These are phyloP conservation scores for Capsella bursapastoris DNA, from an alignment of 345 rosid species.

Conservation along the genomic window DNA sequence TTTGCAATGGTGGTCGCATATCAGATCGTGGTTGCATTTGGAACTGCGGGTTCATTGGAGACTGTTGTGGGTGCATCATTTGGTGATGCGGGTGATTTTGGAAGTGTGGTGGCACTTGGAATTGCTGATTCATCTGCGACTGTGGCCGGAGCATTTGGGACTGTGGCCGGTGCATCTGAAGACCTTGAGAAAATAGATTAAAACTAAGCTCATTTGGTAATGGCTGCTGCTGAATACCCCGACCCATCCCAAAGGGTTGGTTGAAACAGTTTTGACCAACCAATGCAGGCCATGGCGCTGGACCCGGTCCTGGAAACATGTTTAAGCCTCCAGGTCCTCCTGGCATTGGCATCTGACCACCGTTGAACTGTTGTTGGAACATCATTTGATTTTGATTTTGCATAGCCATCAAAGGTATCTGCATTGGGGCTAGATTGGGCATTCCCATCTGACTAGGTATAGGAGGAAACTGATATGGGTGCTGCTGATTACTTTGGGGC, in stretches of 20 bases:
- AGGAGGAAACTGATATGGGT: constrained; percentile 43
- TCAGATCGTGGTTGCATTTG: constrained; percentile 40
- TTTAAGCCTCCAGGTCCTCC: constrained; percentile 55
- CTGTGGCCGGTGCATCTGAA: constrained; percentile 34
- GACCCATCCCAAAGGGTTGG: constrained; percentile 52
- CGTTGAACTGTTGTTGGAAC: constrained; percentile 61
- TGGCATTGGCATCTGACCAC: constrained; percentile 52
- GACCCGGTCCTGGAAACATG: constrained; percentile 48
- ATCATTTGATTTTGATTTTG: constrained; percentile 50
- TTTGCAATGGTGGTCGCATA: constrained; percentile 39
- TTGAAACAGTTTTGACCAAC: constrained; percentile 58
- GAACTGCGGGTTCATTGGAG: constrained; percentile 32
- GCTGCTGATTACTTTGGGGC: constrained; percentile 55
- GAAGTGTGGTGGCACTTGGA: constrained; percentile 30
- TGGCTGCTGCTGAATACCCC: constrained; percentile 36
- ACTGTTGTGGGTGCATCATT: constrained; percentile 34
- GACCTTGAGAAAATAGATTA: constrained; percentile 41
- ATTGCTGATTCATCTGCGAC: constrained; percentile 20
- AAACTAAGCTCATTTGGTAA: constrained; percentile 31
- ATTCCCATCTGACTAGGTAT: constrained; percentile 48
- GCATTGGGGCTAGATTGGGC: constrained; percentile 39
- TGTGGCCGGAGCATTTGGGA: constrained; percentile 16
- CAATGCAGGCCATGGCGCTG: constrained; percentile 57
- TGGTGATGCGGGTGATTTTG: constrained; percentile 28
- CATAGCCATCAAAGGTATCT: constrained; percentile 43